Conservation (phyloP, 805 yeast species). For the Ogataea pignaliae region DNA sequence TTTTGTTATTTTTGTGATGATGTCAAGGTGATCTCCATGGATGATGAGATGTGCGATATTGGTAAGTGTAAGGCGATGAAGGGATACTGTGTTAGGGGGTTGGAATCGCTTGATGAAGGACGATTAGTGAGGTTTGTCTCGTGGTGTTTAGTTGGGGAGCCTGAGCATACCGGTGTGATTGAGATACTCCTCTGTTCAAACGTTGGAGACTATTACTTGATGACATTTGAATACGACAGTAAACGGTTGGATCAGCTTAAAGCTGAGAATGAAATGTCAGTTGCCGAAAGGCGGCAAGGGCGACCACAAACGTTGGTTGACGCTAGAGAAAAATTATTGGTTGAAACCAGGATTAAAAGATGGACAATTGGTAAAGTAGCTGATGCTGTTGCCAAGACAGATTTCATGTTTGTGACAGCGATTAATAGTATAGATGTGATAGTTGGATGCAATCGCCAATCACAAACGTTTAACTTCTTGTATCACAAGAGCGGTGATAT, state of each 20-base stretch:
- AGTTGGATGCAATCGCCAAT: too few species aligned
- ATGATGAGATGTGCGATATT: too few species aligned
- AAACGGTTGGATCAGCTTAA: slow-evolving; percentile 4
- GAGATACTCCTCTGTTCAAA: slow-evolving; percentile 5
- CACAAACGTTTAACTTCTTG: too few species aligned
- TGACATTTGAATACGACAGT: slow-evolving; percentile 1
- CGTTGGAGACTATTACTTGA: slow-evolving; percentile 4
- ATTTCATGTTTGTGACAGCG: too few species aligned
- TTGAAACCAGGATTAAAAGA: slow-evolving; percentile 4
- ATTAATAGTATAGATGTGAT: too few species aligned
- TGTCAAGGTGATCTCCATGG: too few species aligned
- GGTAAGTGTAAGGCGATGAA: background rate
- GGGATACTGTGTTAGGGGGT: slow-evolving; percentile 5
- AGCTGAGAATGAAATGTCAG: slow-evolving; percentile 2
- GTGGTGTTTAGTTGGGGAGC: background rate
- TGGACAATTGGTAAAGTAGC: slow-evolving; percentile 4
- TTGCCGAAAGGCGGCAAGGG: slow-evolving; percentile 8
- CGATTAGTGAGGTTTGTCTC: slow-evolving; percentile 6
- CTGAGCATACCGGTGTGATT: background rate
- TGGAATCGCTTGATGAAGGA: slow-evolving; percentile 11
- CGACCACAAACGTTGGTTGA: too few species aligned
- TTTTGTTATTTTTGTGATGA: background rate
- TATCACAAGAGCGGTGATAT: too few species aligned
- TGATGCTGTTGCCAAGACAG: too few species aligned
- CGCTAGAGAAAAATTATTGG: background rate